These are phyloP conservation scores for Dactylonectria estremocensis DNA, from an alignment of 2,329 filamentous ascomycete species.

Conservation along the genomic window DNA sequence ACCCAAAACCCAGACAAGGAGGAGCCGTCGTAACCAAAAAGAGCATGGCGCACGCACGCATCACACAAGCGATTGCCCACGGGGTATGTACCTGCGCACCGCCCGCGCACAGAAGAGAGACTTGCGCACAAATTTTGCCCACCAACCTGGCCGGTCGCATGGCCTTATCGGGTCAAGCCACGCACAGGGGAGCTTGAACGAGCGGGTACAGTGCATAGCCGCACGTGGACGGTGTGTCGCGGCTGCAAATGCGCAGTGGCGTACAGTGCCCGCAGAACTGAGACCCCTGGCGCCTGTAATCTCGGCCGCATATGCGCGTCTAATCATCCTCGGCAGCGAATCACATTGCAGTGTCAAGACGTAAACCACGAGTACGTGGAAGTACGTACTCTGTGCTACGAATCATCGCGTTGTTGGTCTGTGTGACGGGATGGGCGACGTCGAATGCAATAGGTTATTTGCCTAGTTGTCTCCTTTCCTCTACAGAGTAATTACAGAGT, in stretches of 20 bases:
- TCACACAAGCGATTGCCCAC: background rate
- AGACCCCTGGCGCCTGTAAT: slow-evolving; percentile 44
- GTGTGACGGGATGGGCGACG: background rate
- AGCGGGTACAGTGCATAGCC: slow-evolving; percentile 15
- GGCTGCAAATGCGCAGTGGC: background rate
- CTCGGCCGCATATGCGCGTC: slow-evolving; percentile 49
- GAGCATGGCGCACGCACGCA: slow-evolving; percentile 4
- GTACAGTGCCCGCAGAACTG: slow-evolving; percentile 37
- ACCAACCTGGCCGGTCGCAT: slow-evolving; percentile 19
- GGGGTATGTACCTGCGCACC: slow-evolving; percentile 14
- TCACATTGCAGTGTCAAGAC: slow-evolving; percentile 31
- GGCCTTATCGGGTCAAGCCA: slow-evolving; percentile 48
- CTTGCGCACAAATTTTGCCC: slow-evolving; percentile 25
- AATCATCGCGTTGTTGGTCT: background rate
- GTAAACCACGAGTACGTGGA: background rate
- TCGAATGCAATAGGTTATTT: background rate
- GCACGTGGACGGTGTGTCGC: slow-evolving; percentile 29
- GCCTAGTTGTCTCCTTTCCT: slow-evolving; percentile 15
- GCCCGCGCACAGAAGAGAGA: background rate
- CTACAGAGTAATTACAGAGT: background rate
- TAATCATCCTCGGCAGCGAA: slow-evolving; percentile 43
- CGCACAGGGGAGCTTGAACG: slow-evolving; percentile 33
- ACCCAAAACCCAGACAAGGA: slow-evolving; percentile 18
- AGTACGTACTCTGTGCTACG: background rate
- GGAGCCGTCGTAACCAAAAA: slow-evolving; percentile 16